Evolutionary conservation across 2,329 filamentous ascomycete species (phyloP).

Genomic region (Botrytis elliptica): DNA sequence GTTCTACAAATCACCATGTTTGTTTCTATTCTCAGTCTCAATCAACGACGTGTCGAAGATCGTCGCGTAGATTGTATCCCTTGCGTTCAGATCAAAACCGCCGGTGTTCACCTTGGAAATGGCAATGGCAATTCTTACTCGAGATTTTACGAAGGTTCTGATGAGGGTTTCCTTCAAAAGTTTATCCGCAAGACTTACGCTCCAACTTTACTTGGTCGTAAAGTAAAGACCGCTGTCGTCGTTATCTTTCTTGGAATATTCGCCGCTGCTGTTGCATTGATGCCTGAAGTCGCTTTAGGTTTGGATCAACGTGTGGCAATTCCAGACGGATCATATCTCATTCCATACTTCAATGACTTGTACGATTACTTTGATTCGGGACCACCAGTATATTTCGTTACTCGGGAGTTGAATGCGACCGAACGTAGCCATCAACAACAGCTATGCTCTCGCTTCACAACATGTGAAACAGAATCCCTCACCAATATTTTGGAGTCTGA

Average conservation of each 20-base stretch:
- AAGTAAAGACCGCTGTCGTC: slow-evolving; percentile 73
- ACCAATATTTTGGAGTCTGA: slow-evolving; percentile 92
- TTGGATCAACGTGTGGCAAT: slow-evolving; percentile 94
- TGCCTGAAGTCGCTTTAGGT: slow-evolving; percentile 82
- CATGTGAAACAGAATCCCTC: slow-evolving; percentile 79
- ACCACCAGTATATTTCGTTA: slow-evolving; percentile 95
- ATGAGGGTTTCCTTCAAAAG: slow-evolving; percentile 78
- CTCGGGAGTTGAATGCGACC: slow-evolving; percentile 76
- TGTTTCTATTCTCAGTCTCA: slow-evolving; percentile 83
- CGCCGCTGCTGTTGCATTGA: slow-evolving; percentile 76
- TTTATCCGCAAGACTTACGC: slow-evolving; percentile 93
- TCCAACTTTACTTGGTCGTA: slow-evolving; percentile 74
- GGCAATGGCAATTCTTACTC: slow-evolving; percentile 55
- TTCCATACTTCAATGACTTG: slow-evolving; percentile 93
- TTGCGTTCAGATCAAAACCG: slow-evolving; percentile 77
- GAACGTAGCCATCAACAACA: slow-evolving; percentile 74
- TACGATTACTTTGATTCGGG: slow-evolving; percentile 90
- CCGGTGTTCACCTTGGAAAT: slow-evolving; percentile 62
- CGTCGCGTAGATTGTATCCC: slow-evolving; percentile 89
- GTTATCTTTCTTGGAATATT: slow-evolving; percentile 85
- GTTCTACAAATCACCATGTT: slow-evolving; percentile 98
- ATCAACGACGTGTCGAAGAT: slow-evolving; percentile 86
- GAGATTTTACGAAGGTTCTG: slow-evolving; percentile 54
- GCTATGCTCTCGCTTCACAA: slow-evolving; percentile 86
- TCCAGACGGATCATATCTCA: slow-evolving; percentile 89